Percentiles rank a stretch among this genome's conserved stretches.
Evolutionary conservation across 768 basidiomycete genomes (phyloP).

Genomic region (Tricholoma flavovirens): DNA sequence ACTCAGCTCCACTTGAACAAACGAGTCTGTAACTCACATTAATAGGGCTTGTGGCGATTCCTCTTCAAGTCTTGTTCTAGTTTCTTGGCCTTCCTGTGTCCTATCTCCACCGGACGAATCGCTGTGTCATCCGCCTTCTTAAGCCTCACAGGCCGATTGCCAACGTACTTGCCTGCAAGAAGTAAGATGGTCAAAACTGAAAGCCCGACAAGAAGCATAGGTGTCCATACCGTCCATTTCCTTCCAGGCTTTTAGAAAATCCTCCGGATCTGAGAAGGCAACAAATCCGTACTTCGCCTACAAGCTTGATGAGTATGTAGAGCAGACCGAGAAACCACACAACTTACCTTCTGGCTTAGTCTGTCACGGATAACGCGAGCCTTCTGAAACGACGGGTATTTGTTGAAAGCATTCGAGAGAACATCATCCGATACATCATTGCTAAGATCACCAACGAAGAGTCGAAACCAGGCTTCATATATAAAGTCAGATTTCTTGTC

Average conservation of each 20-base stretch:
- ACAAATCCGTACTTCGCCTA: conserved; percentile 98
- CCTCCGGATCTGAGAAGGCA: conserved; percentile 96
- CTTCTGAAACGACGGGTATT: conserved; percentile 91
- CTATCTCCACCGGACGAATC: conserved; percentile 89
- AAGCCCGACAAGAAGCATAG: neutral
- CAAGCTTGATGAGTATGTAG: conserved; percentile 3
- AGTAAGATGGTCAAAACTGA: conserved; percentile 4
- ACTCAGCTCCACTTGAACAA: neutral
- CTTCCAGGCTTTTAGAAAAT: conserved; percentile 97
- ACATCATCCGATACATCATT: conserved; percentile 98
- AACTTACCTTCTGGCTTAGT: conserved; percentile 78
- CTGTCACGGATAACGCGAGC: conserved; percentile 93
- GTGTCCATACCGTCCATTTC: conserved; percentile 88
- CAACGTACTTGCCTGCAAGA: conserved; percentile 85
- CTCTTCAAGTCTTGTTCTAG: conserved; percentile 90
- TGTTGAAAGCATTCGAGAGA: conserved; percentile 86
- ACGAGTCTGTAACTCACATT: conserved; percentile 12
- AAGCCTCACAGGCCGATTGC: conserved; percentile 93
- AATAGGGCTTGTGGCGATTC: conserved; percentile 86
- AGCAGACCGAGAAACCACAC: neutral
- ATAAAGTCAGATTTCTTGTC: conserved; percentile 9
- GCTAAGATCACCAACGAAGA: conserved; percentile 96
- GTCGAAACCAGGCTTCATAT: conserved; percentile 83
- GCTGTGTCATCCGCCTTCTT: conserved; percentile 88
- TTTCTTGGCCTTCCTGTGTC: conserved; percentile 85